Percentiles rank a stretch among this genome's conserved stretches.
These are phyloP conservation scores for Penicillium occitanis DNA, from an alignment of 2,329 filamentous ascomycete genomes.

Conservation along the genomic window DNA sequence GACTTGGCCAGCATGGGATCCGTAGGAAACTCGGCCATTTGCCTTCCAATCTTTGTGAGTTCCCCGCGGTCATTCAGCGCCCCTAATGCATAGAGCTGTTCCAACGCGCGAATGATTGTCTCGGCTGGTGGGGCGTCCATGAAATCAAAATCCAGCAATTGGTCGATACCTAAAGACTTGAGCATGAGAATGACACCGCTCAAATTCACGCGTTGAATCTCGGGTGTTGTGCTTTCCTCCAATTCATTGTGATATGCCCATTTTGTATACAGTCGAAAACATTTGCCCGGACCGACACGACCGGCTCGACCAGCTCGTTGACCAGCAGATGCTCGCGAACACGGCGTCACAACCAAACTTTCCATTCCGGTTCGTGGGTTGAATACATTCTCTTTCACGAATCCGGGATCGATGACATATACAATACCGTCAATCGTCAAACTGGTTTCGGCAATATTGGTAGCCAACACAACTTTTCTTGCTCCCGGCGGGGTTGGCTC, in stretches of 20 bases:
- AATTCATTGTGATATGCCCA: conserved; percentile 94
- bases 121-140: conserved; percentile 92
- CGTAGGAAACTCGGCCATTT: conserved; percentile 93
- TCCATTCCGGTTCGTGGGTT: conserved; percentile 92
- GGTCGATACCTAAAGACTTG: conserved; percentile 87
- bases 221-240: conserved; percentile 85
- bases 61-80: conserved; percentile 85
- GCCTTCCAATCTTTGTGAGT: conserved; percentile 83
- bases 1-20: conserved; percentile 90
- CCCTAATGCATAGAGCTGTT: conserved; percentile 87
- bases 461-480: conserved; percentile 88
- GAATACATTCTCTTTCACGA: conserved; percentile 93
- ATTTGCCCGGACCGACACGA: conserved; percentile 87
- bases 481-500: conserved; percentile 83
- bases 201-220: conserved; percentile 88
- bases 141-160: conserved; percentile 91
- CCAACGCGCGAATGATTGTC: conserved; percentile 81
- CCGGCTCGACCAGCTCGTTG: conserved; percentile 91
- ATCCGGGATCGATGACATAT: conserved; percentile 93
- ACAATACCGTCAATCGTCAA: conserved; percentile 95
- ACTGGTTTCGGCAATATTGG: conserved; percentile 95
- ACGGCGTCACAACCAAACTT: conserved; percentile 84
- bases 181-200: conserved; percentile 80
- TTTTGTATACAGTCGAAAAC: conserved; percentile 89
- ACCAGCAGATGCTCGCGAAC: conserved; percentile 86